Base-by-base conservation (phyloP, 495 filamentous ascomycete genomes). In the Neurospora sp. region DNA sequence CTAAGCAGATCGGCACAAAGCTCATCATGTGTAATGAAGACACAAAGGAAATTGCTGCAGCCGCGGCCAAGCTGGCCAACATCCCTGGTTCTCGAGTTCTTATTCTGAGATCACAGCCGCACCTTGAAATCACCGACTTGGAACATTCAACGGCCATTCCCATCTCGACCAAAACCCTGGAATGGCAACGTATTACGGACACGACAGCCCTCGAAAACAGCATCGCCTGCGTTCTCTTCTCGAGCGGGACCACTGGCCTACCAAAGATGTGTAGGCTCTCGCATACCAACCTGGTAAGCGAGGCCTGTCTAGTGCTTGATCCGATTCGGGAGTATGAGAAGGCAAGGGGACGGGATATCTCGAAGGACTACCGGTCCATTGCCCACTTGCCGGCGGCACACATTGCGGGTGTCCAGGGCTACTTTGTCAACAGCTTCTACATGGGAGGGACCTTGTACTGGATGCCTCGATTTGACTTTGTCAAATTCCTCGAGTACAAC, bases 191-290 rank as follows among this genome's bases (percentile, higher is more conserved):
- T 45, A 84, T 88, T 69, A 87, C 84, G 9, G 82, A 85, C 74
- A 79, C 74, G 2, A 69, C 78, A 36, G 74, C 77, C 66, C 79
- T 88, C 28, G 77, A 76, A 19, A 76, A 75, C 45, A 79, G 70
- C 70, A 75, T 73, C 11, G 76, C 79, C 54, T 94, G 91, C 39
- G 90, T 96, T 78, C 91, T 94, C 79, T 96, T 96, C 82, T 95
- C 93, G 28, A 93, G 90, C 38, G 93, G 93, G 9, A 96, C 93
- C 4, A 96, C 93, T 3, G 93, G 93, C 8, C 82, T 88, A 45
- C 93, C 93, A 13, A 96, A 96, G 80, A 93, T 91, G 71, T 92
- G 94, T n/a, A 84, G 89, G 45, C 80, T 96, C 43, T 92, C 91
- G 19, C 93, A 96, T 77, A 81, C 83, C 71, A 92, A 90, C 76